phyloP scores from a whole-genome alignment of 257 asterid genomes.

The Scutellaria barbata region DNA sequence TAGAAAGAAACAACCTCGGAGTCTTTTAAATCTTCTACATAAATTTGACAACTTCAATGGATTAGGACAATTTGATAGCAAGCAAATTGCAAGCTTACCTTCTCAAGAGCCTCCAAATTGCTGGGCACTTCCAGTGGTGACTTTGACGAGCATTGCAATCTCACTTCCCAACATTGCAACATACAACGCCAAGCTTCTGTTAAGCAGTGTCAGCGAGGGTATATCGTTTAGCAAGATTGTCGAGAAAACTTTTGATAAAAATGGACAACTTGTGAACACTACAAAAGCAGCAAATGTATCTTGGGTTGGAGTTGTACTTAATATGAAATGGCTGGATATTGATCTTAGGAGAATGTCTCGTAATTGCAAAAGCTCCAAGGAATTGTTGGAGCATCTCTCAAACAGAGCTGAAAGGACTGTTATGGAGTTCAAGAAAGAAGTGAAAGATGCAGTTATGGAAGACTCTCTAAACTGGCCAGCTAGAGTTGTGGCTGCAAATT shows the following conservation, averaged over 20 bases:
- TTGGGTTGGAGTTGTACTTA: conserved; percentile 7
- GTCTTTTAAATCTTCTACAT: not conserved
- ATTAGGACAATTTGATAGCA: conserved; percentile 30
- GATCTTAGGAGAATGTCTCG: not conserved
- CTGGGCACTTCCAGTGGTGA: not conserved
- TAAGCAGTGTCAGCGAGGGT: not conserved
- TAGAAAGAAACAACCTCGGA: not conserved
- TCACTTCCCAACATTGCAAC: not conserved
- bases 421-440: not conserved
- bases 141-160: conserved; percentile 4
- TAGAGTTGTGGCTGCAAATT: too few relatives aligned
- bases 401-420: not conserved
- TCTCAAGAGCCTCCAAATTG: conserved; percentile 19
- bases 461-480: too few relatives aligned
- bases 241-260: not conserved
- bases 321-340: conserved; percentile 18
- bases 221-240: not conserved
- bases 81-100: conserved; percentile 21
- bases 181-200: not conserved
- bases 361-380: not conserved
- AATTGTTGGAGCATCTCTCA: not conserved
- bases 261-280: not conserved
- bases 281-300: not conserved
- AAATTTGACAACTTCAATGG: not conserved
- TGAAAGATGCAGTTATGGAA: too few relatives aligned